Percentiles rank a stretch among this genome's conserved stretches.
Evolutionary conservation across 2,329 filamentous ascomycete genomes (phyloP).

Genomic region (Thermochaetoides dissita): DNA sequence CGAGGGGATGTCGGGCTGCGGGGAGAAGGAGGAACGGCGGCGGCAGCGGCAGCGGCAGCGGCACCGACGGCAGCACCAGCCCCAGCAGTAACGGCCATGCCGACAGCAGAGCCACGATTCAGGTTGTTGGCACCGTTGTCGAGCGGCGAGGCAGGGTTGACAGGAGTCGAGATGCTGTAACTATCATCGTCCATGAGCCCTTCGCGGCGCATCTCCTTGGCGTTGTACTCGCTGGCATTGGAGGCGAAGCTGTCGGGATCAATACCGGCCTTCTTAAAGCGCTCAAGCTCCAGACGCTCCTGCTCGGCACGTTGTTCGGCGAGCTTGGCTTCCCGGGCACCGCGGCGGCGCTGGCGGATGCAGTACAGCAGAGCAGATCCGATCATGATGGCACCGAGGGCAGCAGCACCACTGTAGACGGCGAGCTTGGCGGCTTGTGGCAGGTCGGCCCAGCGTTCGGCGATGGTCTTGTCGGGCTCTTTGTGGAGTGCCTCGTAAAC

Average conservation of each 20-base stretch:
- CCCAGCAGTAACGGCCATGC: conserved; percentile 11
- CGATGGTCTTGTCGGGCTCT: conserved; percentile 25
- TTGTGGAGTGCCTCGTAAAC: conserved; percentile 30
- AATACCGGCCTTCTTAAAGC: conserved; percentile 32
- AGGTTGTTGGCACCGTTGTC: conserved; percentile 17
- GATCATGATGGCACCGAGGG: conserved; percentile 29
- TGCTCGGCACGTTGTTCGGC: conserved; percentile 30
- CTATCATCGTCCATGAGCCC: conserved; percentile 17
- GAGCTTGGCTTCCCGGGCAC: conserved; percentile 34
- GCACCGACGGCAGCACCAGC: conserved; percentile 10
- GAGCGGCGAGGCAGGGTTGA: conserved; percentile 12
- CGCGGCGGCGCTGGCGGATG: conserved; percentile 38
- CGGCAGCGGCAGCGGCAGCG: conserved; percentile 13
- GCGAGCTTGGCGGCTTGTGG: conserved; percentile 35
- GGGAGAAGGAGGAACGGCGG: conserved; percentile 18
- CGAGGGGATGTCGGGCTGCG: not conserved
- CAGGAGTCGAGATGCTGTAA: conserved; percentile 20
- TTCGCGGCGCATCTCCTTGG: conserved; percentile 20
- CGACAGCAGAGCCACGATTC: not conserved
- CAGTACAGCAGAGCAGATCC: conserved; percentile 36
- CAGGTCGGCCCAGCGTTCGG: conserved; percentile 41
- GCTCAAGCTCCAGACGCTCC: conserved; percentile 38
- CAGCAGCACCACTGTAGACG: conserved; percentile 36
- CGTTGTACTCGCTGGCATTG: conserved; percentile 24
- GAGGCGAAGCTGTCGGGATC: conserved; percentile 32